These are phyloP conservation scores for Cardamine resedifolia DNA, from an alignment of 345 rosid species.

Conservation along the genomic window DNA sequence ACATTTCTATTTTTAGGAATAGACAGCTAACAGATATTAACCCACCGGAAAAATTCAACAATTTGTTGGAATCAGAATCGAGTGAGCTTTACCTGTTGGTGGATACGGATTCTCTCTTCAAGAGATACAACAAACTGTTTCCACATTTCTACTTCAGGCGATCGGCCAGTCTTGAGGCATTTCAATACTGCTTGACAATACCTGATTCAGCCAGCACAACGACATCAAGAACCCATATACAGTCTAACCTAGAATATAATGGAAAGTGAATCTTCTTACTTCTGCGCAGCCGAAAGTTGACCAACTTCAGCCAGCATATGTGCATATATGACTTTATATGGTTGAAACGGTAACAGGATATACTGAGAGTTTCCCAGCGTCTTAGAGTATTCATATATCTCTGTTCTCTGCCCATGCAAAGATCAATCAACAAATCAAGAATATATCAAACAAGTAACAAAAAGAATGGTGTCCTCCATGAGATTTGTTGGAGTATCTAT, in stretches of 20 bases:
- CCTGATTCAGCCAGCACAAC: conserved; percentile 41
- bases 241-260: conserved; percentile 7
- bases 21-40: conserved; percentile 6
- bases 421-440: conserved; percentile 31
- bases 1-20: neutral
- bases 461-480: neutral
- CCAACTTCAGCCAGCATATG: conserved; percentile 98
- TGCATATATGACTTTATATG: conserved; percentile 90
- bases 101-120: conserved; percentile 68
- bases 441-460: neutral
- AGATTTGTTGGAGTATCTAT: neutral
- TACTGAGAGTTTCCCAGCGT: conserved; percentile 95
- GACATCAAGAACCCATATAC: conserved; percentile 33
- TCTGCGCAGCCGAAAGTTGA: conserved; percentile 76
- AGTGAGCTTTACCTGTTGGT: conserved; percentile 57
- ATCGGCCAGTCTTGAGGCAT: conserved; percentile 62
- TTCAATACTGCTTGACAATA: conserved; percentile 72
- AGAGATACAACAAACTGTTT: conserved; percentile 52
- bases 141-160: conserved; percentile 64
- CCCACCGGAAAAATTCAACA: conserved; percentile 1
- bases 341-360: conserved; percentile 82
- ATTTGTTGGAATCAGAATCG: conserved; percentile 6
- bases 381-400: conserved; percentile 90
- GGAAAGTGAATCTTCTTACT: conserved; percentile 54
- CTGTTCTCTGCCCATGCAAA: conserved; percentile 83